Percentiles rank a stretch among this genome's conserved stretches.
These are phyloP conservation scores for Viola pubescens DNA, from an alignment of 441 rosid genomes.

Conservation along the genomic window DNA sequence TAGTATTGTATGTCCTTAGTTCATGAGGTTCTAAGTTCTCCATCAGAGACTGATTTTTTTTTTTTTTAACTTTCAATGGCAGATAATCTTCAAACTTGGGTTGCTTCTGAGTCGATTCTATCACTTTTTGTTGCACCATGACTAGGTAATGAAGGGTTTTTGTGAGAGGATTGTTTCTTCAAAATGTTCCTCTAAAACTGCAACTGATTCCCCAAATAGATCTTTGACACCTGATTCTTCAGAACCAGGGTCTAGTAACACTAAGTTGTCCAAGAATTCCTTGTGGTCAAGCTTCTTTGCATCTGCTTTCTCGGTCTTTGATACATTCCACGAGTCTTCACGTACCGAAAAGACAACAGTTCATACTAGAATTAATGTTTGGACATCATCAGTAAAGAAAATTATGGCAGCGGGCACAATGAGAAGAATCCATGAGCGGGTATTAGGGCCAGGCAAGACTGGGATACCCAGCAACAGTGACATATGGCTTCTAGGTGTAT, in stretches of 20 bases:
- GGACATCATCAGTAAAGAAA: slow-evolving; percentile 66
- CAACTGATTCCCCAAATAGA: slow-evolving; percentile 27
- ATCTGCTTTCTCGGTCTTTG: slow-evolving; percentile 63
- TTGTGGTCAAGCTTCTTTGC: slow-evolving; percentile 58
- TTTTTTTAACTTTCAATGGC: no score
- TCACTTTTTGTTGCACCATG: slow-evolving; percentile 24
- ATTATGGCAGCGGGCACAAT: slow-evolving; percentile 65
- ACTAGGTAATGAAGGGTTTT: slow-evolving; percentile 80
- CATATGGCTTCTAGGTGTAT: slow-evolving; percentile 78
- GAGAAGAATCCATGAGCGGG: slow-evolving; percentile 81
- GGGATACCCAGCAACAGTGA: slow-evolving; percentile 64
- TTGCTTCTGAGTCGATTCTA: slow-evolving; percentile 26
- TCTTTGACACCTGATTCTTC: slow-evolving; percentile 37
- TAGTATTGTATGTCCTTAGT: no score
- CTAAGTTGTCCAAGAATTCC: slow-evolving; percentile 37
- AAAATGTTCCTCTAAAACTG: slow-evolving; percentile 39
- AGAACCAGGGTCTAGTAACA: slow-evolving; percentile 37
- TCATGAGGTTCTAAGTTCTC: no score
- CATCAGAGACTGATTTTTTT: no score
- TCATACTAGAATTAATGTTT: slow-evolving; percentile 43
- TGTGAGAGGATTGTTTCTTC: slow-evolving; percentile 44
- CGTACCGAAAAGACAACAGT: slow-evolving; percentile 33
- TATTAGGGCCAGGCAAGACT: slow-evolving; percentile 57
- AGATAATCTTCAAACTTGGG: neutral
- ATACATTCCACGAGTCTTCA: slow-evolving; percentile 34